A percentile compares a stretch with the other conserved stretches of the same genome.
Conservation (phyloP, 768 basidiomycete genomes). For the Hortiboletus campestris region DNA sequence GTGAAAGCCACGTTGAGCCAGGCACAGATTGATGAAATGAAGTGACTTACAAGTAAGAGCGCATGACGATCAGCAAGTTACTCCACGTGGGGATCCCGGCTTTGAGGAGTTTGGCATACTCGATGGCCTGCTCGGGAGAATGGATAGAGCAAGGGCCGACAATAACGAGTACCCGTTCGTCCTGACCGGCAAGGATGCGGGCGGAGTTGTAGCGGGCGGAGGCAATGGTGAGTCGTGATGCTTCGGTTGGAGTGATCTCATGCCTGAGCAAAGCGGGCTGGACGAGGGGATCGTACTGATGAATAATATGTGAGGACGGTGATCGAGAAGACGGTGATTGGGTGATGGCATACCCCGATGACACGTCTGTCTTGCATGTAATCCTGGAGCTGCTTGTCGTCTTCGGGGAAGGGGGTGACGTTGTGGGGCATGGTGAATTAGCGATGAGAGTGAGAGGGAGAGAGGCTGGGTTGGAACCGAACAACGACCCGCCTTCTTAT, state of each 20-base stretch:
- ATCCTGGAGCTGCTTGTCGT: constrained; percentile 59
- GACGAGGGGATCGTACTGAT: constrained; percentile 91
- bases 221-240: constrained; percentile 74
- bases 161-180: constrained; percentile 84
- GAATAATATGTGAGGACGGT: constrained; percentile 11
- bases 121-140: constrained; percentile 78
- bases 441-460: not conserved
- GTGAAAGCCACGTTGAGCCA: constrained; percentile 36
- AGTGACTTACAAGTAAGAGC: constrained; percentile 88
- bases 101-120: constrained; percentile 75
- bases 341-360: constrained; percentile 55
- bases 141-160: constrained; percentile 98
- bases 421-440: constrained; percentile 33
- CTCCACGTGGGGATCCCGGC: constrained; percentile 62
- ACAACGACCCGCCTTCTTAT: constrained; percentile 30
- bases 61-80: constrained; percentile 91
- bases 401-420: constrained; percentile 64
- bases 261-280: constrained; percentile 89
- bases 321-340: not conserved
- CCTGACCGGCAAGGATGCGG: constrained; percentile 76
- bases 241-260: constrained; percentile 68
- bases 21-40: constrained; percentile 2
- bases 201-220: constrained; percentile 77
- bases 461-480: constrained; percentile 1
- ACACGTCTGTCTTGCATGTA: constrained; percentile 84